Conservation (phyloP, 495 filamentous ascomycete genomes). For the Penicillium bialowiezense region DNA sequence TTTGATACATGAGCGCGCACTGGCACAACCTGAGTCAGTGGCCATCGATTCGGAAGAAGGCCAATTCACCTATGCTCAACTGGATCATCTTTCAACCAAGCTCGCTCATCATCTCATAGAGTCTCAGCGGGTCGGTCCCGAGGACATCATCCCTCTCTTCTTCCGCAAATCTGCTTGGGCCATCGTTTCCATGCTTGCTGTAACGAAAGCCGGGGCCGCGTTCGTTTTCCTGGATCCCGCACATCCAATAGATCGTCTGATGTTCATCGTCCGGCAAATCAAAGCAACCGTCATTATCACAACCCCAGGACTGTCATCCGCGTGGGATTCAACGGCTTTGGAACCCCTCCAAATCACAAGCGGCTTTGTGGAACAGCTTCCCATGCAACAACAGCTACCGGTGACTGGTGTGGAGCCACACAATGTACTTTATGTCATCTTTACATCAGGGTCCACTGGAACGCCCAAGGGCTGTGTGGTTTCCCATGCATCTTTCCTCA, state of each 20-base stretch:
- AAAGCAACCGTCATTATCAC: neutral
- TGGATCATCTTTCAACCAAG: slow-evolving; percentile 32
- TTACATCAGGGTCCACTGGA: slow-evolving; percentile 36
- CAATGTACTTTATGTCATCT: slow-evolving; percentile 30
- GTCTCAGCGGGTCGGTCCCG: slow-evolving; percentile 28
- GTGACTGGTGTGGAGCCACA: slow-evolving; percentile 11
- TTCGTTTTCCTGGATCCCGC: neutral
- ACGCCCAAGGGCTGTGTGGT: slow-evolving; percentile 42
- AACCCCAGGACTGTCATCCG: neutral
- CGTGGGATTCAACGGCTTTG: neutral
- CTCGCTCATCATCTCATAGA: slow-evolving; percentile 12
- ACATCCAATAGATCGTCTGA: neutral
- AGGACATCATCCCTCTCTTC: slow-evolving; percentile 40
- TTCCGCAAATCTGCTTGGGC: slow-evolving; percentile 45
- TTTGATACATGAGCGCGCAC: neutral
- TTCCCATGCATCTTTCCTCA: slow-evolving; percentile 25
- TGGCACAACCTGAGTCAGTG: slow-evolving; percentile 17
- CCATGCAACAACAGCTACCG: slow-evolving; percentile 17
- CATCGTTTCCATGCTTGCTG: slow-evolving; percentile 35
- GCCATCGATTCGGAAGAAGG: slow-evolving; percentile 46
- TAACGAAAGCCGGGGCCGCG: slow-evolving; percentile 36
- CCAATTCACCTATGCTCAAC: slow-evolving; percentile 43
- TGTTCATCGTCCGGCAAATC: neutral
- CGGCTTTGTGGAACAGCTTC: slow-evolving; percentile 21
- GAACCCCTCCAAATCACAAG: neutral